A percentile compares a stretch with the other conserved stretches of the same genome.
Conservation (phyloP, 495 filamentous ascomycete genomes). For the Pseudomonodictys pantanalensis region DNA sequence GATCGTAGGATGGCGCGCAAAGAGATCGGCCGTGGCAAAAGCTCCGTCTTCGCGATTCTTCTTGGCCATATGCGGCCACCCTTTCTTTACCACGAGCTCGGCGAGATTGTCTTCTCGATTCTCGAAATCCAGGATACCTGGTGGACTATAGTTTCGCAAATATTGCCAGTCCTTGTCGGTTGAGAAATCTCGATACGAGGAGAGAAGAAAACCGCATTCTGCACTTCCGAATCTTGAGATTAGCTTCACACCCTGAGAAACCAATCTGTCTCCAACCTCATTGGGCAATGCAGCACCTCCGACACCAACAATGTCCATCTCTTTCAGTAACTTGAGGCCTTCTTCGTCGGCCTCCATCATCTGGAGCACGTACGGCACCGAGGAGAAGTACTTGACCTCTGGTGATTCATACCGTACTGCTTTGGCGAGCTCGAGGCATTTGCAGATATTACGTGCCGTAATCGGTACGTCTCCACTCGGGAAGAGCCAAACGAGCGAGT, state of each 20-base stretch:
- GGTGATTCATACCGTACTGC: background rate
- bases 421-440: slow-evolving; percentile 37
- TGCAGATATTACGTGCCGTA: slow-evolving; percentile 48
- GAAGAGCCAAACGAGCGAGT: slow-evolving; percentile 55
- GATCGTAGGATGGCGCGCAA: slow-evolving; percentile 53
- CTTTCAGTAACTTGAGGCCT: slow-evolving; percentile 41
- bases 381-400: slow-evolving; percentile 52
- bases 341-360: slow-evolving; percentile 43
- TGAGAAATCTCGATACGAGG: slow-evolving; percentile 50
- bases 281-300: slow-evolving; percentile 55
- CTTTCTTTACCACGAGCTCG: slow-evolving; percentile 58
- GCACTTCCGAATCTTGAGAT: slow-evolving; percentile 57
- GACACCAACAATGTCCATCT: slow-evolving; percentile 56
- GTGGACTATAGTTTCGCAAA: slow-evolving; percentile 43
- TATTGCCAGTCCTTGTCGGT: slow-evolving; percentile 67
- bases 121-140: slow-evolving; percentile 48
- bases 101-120: slow-evolving; percentile 50
- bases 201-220: slow-evolving; percentile 57
- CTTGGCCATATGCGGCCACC: slow-evolving; percentile 61
- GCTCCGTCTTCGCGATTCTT: slow-evolving; percentile 57
- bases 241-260: slow-evolving; percentile 49
- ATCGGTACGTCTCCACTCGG: slow-evolving; percentile 50
- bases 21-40: slow-evolving; percentile 58
- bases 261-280: slow-evolving; percentile 47
- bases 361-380: slow-evolving; percentile 56